These are phyloP conservation scores for Pseudocercospora ulei DNA, from an alignment of 2,329 filamentous ascomycete species.

Conservation along the genomic window DNA sequence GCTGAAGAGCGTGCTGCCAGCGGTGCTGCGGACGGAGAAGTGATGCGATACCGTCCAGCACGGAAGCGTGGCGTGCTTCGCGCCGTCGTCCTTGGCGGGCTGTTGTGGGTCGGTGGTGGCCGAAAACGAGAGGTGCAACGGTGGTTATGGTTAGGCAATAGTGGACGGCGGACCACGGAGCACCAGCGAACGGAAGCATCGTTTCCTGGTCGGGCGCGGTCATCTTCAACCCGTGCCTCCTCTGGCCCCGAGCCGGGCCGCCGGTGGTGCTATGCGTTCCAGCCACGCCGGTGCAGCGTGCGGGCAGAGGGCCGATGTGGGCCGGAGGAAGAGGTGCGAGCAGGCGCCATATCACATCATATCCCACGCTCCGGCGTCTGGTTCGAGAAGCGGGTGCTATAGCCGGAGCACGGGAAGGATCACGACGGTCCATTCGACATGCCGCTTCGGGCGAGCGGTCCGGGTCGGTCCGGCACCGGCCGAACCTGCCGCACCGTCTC, in stretches of 20 bases:
- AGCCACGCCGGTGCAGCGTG: constrained; percentile 13
- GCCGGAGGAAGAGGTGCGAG: constrained; percentile 13
- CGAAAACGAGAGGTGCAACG: background rate
- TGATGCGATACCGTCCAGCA: constrained; percentile 1
- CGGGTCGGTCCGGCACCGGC: constrained; percentile 2
- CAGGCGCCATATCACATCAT: too few relatives aligned
- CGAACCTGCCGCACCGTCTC: too few relatives aligned
- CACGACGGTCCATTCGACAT: background rate
- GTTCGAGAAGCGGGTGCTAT: too few relatives aligned
- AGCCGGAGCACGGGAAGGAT: constrained; percentile 4
- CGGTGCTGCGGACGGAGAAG: background rate
- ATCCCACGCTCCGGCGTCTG: constrained; percentile 4
- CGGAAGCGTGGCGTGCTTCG: too few relatives aligned
- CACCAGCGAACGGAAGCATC: constrained; percentile 4
- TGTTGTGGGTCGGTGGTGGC: too few relatives aligned
- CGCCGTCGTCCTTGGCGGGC: too few relatives aligned
- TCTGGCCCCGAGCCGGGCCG: background rate
- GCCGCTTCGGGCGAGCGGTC: constrained; percentile 1
- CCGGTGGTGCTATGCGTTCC: background rate
- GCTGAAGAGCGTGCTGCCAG: background rate
- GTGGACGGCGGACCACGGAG: too few relatives aligned
- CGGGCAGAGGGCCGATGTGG: constrained; percentile 8
- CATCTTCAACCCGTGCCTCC: constrained; percentile 2
- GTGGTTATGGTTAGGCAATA: too few relatives aligned
- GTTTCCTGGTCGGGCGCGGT: background rate